Evolutionary conservation across 2,329 filamentous ascomycete genomes (phyloP), one percentile per base, ranked within the genome.

Genomic region (Teratosphaeria epicoccoides): DNA sequence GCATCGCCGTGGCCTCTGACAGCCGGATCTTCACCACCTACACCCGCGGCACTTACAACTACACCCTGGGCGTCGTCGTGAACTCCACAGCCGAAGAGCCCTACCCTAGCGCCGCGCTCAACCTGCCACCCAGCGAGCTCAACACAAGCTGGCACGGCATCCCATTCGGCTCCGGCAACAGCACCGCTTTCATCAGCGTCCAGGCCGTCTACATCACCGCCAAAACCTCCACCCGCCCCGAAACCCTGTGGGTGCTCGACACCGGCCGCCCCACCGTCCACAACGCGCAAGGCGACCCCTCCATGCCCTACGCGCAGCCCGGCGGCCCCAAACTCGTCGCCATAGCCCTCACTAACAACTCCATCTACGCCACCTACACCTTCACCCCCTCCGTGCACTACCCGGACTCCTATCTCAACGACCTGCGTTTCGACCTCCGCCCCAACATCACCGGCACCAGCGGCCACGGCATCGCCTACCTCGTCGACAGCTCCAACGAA

Each of bases 351-450:
- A 58, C 63, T 9, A 72, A 70, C 55, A 62, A 74, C 57, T 66
- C 64, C 6, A 68, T 73, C 49, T 67, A 65, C 49, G 56, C 59
- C 46, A 72, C 68, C 0, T 73, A 70, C 57, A 74, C 70, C 1
- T 69, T 75, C 52, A 70, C 72, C 0, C 28, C 66, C 0, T 63
- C 57, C 5, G 71, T 74, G 3, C 70, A 73, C 55, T 74, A 68
- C 53, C 71, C 71, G 2, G 72, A 74, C 57, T 70, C 66, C 24
- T 76, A 73, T 60, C 67, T 75, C 57, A 74, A 74, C 53, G 73
- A 75, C 52, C 51, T 75, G 2, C 70, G 72, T 24, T 74, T 75
- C 60, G 72, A 75, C 56, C 63, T 75, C 28, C 66, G 71, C n/a
- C 45, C 68, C 6, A 68, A 71, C 43, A 59, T 65, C 1, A 68